A percentile compares a stretch with the other conserved stretches of the same genome.
These are phyloP conservation scores for Orobanche coerulescens DNA, from an alignment of 257 asterid genomes.

Conservation along the genomic window DNA sequence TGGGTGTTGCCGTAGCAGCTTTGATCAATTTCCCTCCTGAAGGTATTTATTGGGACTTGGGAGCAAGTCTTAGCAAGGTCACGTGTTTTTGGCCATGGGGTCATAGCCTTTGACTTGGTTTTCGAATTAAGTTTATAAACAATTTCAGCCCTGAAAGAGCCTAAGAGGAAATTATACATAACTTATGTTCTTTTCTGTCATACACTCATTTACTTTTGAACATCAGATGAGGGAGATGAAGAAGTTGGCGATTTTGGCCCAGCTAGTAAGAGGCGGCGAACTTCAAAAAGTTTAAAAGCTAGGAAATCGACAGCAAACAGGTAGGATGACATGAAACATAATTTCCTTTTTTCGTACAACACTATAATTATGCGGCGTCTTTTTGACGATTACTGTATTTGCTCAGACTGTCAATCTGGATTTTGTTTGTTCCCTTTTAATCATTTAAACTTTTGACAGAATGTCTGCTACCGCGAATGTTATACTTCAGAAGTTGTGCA, in stretches of 20 bases:
- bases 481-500: conserved; percentile 90
- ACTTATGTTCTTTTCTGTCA: conserved; percentile 12
- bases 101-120: conserved; percentile 9
- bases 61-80: conserved; percentile 16
- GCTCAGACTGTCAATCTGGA: background rate
- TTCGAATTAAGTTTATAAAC: conserved; percentile 8
- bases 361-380: background rate
- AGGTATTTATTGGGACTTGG: conserved; percentile 15
- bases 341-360: background rate
- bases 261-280: conserved; percentile 73
- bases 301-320: conserved; percentile 61
- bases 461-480: conserved; percentile 57
- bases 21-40: conserved; percentile 3
- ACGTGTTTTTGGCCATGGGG: conserved; percentile 14
- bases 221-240: conserved; percentile 70
- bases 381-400: background rate
- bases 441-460: conserved; percentile 35
- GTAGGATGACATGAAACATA: conserved; percentile 29
- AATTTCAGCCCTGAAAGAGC: conserved; percentile 14
- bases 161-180: conserved; percentile 15
- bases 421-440: conserved; percentile 17
- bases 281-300: conserved; percentile 46
- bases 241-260: conserved; percentile 68
- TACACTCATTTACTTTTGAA: conserved; percentile 16
- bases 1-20: conserved; percentile 2